Evolutionary conservation across 768 basidiomycete genomes (phyloP), one percentile per base, ranked within the genome.

Genomic region (Xerocomus spinulosus): DNA sequence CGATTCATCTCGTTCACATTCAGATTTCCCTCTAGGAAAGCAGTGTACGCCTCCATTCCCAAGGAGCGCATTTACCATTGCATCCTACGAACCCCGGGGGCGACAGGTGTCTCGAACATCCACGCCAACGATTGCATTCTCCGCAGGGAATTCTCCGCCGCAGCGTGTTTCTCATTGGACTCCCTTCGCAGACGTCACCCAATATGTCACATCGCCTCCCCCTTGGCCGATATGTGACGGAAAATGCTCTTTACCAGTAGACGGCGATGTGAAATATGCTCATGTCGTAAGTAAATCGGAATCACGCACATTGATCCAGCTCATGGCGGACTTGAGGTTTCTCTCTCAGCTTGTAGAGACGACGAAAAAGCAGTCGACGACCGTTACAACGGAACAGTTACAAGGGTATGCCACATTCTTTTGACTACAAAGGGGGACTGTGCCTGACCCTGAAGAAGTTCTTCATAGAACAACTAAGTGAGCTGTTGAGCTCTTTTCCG

Each of bases 331-430:
- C 9, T 8, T 23, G 9, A 67, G 63, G 52, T 65, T 40, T 64
- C 62, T 13, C 28, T 65, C 18, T 62, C 65, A 20, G 63, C 63
- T 26, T 67, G 63, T 29, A 57, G 49, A 35, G 63, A 65, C n/a
- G 53, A 52, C 9, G 55, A 65, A 17, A 28, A 26, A 5, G 63
- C 63, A 5, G 46, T 51, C 13, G 63, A 67, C 18, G 62, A 55
- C 26, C 10, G 9, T 35, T 32, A 9, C 3, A 50, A 41, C 10
- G 51, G 51, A 32, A 55, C 62, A 12, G 42, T 67, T 24, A 67
- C 63, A 5, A 45, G 21, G 49, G 63, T 60, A 42, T 7, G 54
- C 41, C 14, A 4, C 17, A 5, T 14, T 28, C n/a, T n/a, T 20
- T 13, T 25, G 8, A 42, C 9, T 24, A 14, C 28, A 13, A 17